Conservation (phyloP, 352 stramenopile genomes). For the Phytophthora quininea region DNA sequence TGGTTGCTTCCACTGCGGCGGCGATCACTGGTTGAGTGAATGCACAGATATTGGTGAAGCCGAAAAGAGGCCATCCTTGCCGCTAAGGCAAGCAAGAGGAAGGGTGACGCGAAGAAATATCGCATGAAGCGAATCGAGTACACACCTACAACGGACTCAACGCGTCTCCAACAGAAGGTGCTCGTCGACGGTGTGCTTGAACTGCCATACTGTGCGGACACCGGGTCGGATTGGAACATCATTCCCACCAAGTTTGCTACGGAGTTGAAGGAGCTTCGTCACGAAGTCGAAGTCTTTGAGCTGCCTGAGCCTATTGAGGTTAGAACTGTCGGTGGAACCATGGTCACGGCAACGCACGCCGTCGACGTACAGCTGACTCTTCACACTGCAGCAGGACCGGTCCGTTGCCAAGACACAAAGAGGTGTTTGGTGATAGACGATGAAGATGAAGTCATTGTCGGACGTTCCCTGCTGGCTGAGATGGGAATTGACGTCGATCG, state of each 20-base stretch:
- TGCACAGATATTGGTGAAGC: conserved; percentile 18
- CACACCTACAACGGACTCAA: background rate
- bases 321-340: background rate
- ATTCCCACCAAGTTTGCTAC: conserved; percentile 10
- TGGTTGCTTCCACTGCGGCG: conserved; percentile 21
- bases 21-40: conserved; percentile 20
- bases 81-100: background rate
- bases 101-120: background rate
- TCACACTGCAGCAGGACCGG: background rate
- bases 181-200: background rate
- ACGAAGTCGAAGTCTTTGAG: too few species aligned
- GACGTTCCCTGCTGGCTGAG: background rate
- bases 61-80: conserved; percentile 6
- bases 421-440: background rate
- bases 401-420: conserved; percentile 2
- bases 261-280: too few species aligned
- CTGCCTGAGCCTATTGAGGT: background rate
- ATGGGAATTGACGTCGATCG: background rate
- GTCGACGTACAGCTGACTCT: background rate
- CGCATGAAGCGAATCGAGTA: background rate
- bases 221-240: background rate
- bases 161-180: background rate
- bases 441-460: background rate
- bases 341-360: background rate
- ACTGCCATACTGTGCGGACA: background rate